A percentile compares a stretch with the other conserved stretches of the same genome.
phyloP scores from a whole-genome alignment of 768 basidiomycete genomes.

The Boletus coccyginus region DNA sequence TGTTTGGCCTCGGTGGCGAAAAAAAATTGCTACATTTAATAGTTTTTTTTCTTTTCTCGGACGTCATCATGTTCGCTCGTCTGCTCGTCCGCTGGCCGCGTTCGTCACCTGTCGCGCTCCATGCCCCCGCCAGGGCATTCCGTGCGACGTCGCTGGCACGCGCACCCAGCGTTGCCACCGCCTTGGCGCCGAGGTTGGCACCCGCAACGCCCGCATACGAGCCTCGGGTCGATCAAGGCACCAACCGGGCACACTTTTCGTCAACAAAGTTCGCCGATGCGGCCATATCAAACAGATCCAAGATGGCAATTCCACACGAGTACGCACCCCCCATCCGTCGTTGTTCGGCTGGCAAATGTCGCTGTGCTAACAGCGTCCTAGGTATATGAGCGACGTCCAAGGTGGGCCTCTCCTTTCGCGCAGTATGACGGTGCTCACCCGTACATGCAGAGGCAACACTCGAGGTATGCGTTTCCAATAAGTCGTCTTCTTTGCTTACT shows the following conservation, averaged over 20 bases:
- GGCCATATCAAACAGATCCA: slow-evolving; percentile 39
- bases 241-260: slow-evolving; percentile 29
- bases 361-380: slow-evolving; percentile 11
- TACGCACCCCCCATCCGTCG: slow-evolving; percentile 22
- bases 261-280: slow-evolving; percentile 28
- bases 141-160: slow-evolving; percentile 7
- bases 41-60: neutral
- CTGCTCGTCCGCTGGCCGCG: slow-evolving; percentile 24
- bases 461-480: slow-evolving; percentile 23
- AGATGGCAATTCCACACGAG: slow-evolving; percentile 43
- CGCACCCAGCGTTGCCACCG: slow-evolving; percentile 8
- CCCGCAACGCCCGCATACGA: neutral
- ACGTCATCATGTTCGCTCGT: slow-evolving; percentile 22
- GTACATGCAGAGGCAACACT: slow-evolving; percentile 39
- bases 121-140: slow-evolving; percentile 14
- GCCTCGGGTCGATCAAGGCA: slow-evolving; percentile 11
- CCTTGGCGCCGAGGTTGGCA: slow-evolving; percentile 8
- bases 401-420: slow-evolving; percentile 24
- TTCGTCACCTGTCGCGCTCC: slow-evolving; percentile 8
- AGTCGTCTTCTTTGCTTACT: slow-evolving; percentile 1
- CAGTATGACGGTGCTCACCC: neutral
- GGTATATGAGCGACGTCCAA: slow-evolving; percentile 49
- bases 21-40: neutral
- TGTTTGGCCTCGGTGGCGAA: slow-evolving; percentile 20
- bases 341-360: slow-evolving; percentile 3